Evolutionary conservation across 805 yeast species (phyloP).

Genomic region (Candida bentonensis): DNA sequence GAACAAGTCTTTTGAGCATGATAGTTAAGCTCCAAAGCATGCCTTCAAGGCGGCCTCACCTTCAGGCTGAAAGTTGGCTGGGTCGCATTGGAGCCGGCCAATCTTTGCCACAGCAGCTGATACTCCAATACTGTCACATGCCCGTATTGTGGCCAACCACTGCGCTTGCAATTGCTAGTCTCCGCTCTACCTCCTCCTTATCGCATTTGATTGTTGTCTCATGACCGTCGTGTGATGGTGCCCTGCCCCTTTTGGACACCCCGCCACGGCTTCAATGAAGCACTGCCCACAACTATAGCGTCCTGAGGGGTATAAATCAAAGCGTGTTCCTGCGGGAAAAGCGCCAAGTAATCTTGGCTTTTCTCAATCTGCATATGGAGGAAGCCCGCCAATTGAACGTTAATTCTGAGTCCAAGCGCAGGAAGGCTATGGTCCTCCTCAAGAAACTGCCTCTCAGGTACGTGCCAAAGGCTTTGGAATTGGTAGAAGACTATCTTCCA

Average conservation of each 20-base stretch:
- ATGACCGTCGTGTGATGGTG: no score
- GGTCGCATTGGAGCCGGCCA: neutral
- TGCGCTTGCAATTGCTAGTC: neutral
- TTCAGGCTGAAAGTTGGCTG: no score
- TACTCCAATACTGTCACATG: neutral
- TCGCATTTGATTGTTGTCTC: no score
- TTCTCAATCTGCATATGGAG: no score
- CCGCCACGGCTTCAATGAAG: neutral
- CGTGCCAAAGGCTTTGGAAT: neutral
- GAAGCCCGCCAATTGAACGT: neutral
- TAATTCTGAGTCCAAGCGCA: neutral
- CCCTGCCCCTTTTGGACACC: no score
- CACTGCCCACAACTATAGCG: neutral
- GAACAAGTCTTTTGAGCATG: constrained; percentile 25
- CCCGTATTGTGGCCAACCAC: neutral
- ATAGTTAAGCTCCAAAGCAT: no score
- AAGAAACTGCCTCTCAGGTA: neutral
- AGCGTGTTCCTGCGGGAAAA: no score
- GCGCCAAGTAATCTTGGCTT: no score
- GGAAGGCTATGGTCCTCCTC: neutral
- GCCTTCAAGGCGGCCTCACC: no score
- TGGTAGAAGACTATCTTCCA: neutral
- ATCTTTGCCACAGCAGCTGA: neutral
- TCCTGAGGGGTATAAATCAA: neutral
- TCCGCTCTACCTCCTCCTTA: no score